Conservation (phyloP, 2,329 filamentous ascomycete genomes). For the Colletotrichum acutatum region DNA sequence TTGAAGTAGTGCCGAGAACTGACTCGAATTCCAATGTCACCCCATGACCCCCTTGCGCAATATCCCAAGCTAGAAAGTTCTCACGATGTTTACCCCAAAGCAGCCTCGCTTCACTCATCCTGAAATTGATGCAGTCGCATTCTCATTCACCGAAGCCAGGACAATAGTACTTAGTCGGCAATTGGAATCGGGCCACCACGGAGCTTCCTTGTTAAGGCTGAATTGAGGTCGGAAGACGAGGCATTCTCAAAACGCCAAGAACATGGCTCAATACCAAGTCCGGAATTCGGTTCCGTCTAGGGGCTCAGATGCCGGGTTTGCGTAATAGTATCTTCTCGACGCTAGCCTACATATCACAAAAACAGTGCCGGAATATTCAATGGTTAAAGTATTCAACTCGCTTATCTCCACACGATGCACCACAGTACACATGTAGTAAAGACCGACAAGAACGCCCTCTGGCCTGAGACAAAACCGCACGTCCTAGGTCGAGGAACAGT, state of each 20-base stretch:
- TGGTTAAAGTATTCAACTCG: neutral
- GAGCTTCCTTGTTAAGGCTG: neutral
- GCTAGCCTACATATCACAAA: neutral
- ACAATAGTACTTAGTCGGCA: neutral
- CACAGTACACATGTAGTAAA: neutral
- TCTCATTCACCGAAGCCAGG: neutral
- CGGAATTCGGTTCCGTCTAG: neutral
- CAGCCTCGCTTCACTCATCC: neutral
- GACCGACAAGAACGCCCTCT: neutral
- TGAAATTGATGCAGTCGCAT: neutral
- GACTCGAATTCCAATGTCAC: neutral
- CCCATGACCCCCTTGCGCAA: neutral
- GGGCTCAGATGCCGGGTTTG: neutral
- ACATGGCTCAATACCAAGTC: neutral
- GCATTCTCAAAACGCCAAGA: constrained; percentile 7
- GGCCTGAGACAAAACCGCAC: neutral
- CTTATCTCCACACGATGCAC: no score
- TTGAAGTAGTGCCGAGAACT: neutral
- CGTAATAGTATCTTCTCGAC: neutral
- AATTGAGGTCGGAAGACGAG: neutral
- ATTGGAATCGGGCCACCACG: neutral
- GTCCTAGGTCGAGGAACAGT: neutral
- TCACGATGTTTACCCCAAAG: no score
- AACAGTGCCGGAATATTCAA: neutral
- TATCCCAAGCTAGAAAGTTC: neutral